These are phyloP conservation scores for Pseudoscleropodium purum DNA, from an alignment of 225 moss, liverwort and hornwort genomes.

Conservation along the genomic window DNA sequence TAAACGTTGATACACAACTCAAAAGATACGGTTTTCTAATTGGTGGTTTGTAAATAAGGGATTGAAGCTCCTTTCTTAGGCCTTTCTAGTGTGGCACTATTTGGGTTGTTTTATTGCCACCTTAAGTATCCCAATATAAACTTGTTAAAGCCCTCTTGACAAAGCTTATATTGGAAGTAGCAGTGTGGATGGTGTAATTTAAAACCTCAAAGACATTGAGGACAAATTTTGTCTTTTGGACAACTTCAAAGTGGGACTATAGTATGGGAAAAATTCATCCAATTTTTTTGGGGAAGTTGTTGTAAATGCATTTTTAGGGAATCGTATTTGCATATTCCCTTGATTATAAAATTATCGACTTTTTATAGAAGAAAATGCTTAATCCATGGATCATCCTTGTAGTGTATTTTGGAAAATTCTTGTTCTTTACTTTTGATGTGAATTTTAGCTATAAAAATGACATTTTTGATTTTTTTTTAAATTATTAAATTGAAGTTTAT, in stretches of 20 bases:
- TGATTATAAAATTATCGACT: neutral
- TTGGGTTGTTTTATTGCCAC: accelerated
- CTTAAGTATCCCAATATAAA: neutral
- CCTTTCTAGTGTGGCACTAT: accelerated
- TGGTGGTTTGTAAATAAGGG: accelerated
- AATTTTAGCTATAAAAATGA: neutral
- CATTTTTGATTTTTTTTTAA: too few species aligned
- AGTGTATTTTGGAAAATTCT: neutral
- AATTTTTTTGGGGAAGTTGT: neutral
- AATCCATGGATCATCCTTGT: neutral
- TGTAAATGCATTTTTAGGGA: neutral
- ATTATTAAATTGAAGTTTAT: too few species aligned
- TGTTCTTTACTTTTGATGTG: neutral
- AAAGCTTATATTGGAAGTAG: neutral
- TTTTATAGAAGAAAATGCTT: neutral
- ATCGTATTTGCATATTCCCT: neutral
- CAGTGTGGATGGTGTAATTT: accelerated
- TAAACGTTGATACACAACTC: accelerated
- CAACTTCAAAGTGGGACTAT: neutral
- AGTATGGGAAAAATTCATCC: neutral
- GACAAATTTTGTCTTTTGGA: neutral
- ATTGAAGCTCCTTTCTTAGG: accelerated
- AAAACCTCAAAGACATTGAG: accelerated
- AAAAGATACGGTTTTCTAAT: accelerated
- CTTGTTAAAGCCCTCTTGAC: too few species aligned